Percentiles rank a stretch among this genome's conserved stretches.
These are phyloP conservation scores for Naematelia encephala DNA, from an alignment of 768 basidiomycete species.

Conservation along the genomic window DNA sequence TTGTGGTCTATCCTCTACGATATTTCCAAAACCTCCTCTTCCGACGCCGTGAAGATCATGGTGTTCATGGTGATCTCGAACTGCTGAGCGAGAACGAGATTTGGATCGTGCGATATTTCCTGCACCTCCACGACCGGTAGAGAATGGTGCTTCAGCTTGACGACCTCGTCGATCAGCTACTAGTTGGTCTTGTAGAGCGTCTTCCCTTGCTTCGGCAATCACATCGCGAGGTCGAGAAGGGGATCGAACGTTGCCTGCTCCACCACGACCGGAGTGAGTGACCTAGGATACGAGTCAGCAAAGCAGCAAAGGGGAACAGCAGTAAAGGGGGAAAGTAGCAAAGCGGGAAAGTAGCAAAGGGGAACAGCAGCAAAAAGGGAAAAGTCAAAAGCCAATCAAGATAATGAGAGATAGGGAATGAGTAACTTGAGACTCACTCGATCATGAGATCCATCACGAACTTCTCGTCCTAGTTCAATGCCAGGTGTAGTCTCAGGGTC, in stretches of 20 bases:
- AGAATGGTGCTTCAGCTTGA: conserved; percentile 40
- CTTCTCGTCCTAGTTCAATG: conserved; percentile 40
- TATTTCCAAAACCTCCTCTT: conserved; percentile 48
- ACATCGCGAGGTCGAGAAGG: conserved; percentile 57
- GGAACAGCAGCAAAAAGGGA: not conserved
- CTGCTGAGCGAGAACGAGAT: conserved; percentile 27
- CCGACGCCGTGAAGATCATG: conserved; percentile 27
- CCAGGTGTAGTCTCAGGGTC: conserved; percentile 34
- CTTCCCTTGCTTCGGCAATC: conserved; percentile 34
- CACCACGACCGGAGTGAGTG: conserved; percentile 65
- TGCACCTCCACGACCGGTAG: conserved; percentile 49
- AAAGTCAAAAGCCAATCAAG: not conserved
- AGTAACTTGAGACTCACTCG: conserved; percentile 27
- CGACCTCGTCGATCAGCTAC: conserved; percentile 40
- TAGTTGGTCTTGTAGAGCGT: conserved; percentile 38
- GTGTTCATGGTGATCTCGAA: conserved; percentile 12
- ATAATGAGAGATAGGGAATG: not conserved
- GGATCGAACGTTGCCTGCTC: conserved; percentile 78
- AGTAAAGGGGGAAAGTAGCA: no score
- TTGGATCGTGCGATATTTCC: conserved; percentile 44
- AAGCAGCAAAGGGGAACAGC: not conserved
- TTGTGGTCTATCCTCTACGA: conserved; percentile 25
- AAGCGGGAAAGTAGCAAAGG: not conserved
- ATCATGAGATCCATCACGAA: conserved; percentile 27
- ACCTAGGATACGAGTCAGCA: conserved; percentile 25